Conservation (phyloP, 441 rosid species). For the Aleurites moluccanus region DNA sequence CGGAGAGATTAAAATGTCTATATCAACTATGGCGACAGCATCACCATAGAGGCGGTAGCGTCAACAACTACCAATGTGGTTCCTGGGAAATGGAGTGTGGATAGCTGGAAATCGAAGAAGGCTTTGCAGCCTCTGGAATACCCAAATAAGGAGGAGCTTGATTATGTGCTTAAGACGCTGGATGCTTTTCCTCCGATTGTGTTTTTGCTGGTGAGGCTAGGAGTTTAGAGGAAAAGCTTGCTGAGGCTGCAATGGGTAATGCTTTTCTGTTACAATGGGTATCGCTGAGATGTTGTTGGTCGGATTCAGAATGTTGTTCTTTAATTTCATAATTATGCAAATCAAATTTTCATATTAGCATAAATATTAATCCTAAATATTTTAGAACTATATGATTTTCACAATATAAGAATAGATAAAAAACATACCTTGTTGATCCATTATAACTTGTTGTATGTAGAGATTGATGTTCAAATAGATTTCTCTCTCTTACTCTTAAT, state of each 20-base stretch:
- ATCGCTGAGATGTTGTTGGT: no score
- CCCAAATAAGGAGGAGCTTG: conserved; percentile 65
- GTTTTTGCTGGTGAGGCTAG: conserved; percentile 87
- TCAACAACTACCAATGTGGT: conserved; percentile 32
- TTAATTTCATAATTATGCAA: no score
- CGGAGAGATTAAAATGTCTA: not conserved
- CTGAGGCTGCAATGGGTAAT: conserved; percentile 76
- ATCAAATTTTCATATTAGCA: no score
- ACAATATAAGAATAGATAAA: no score
- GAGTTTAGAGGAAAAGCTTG: conserved; percentile 74
- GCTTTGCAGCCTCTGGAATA: conserved; percentile 86
- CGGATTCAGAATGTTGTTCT: no score
- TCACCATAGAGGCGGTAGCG: conserved; percentile 13
- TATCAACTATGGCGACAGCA: conserved; percentile 18
- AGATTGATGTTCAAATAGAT: no score
- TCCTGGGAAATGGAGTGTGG: conserved; percentile 58
- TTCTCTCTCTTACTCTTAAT: no score
- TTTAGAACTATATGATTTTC: no score
- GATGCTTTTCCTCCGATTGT: conserved; percentile 83
- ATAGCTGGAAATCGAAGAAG: conserved; percentile 78
- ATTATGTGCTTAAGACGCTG: conserved; percentile 64
- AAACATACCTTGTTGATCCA: no score
- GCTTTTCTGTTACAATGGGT: conserved; percentile 89
- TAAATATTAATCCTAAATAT: no score
- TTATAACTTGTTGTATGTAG: no score